phyloP scores from a whole-genome alignment of 2,329 filamentous ascomycete species.

The Talaromyces sp. region DNA sequence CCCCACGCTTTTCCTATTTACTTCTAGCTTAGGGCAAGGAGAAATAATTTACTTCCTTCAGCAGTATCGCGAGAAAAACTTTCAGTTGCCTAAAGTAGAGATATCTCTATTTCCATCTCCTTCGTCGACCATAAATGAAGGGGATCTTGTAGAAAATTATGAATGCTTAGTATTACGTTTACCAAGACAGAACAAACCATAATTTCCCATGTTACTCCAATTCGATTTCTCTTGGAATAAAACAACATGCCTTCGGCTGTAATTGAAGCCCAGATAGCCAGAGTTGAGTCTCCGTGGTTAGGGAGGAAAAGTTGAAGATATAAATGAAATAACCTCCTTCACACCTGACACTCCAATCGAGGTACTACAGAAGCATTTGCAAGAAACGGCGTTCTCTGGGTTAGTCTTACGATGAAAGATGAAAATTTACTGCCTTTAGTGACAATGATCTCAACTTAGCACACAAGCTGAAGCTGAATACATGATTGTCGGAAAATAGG shows the following conservation, averaged over 20 bases:
- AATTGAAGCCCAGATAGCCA: too few species aligned
- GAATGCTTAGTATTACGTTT: neutral
- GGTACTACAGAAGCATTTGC: neutral
- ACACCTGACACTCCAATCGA: neutral
- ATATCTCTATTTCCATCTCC: neutral
- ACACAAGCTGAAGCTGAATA: too few species aligned
- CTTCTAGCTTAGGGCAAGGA: neutral
- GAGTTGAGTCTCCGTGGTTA: too few species aligned
- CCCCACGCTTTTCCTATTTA: neutral
- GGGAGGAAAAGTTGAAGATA: neutral
- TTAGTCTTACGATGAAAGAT: too few species aligned
- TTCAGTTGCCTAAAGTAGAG: neutral
- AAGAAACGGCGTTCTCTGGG: neutral
- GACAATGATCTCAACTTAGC: too few species aligned
- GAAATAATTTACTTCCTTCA: neutral
- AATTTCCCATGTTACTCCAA: neutral
- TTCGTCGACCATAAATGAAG: neutral
- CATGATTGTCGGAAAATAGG: too few species aligned
- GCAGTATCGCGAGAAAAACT: neutral
- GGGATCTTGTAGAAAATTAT: neutral
- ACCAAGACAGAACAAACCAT: neutral
- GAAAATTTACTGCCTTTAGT: too few species aligned
- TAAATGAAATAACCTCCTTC: neutral
- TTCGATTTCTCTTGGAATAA: neutral
- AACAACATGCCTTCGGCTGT: neutral